Conservation (phyloP, 2,329 filamentous ascomycete genomes). For the Pestalotiopsis sp. region DNA sequence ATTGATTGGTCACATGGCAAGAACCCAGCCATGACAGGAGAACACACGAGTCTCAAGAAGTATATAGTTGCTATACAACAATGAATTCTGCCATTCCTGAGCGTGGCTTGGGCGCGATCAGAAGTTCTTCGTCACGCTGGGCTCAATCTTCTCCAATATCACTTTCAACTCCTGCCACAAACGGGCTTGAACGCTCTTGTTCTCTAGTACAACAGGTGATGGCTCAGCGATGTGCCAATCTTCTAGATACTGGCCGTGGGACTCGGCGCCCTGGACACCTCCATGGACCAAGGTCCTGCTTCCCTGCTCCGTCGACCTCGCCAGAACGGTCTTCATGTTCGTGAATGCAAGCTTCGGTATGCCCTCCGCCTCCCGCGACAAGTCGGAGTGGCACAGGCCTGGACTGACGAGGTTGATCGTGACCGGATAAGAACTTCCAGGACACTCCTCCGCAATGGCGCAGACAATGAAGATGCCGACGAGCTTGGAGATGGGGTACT, state of each 20-base stretch:
- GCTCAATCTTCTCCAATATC: constrained; percentile 41
- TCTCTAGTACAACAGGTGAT: constrained; percentile 39
- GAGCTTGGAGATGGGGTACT: constrained; percentile 32
- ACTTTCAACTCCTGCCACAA: constrained; percentile 43
- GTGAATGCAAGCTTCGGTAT: constrained; percentile 9
- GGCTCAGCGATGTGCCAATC: constrained; percentile 30
- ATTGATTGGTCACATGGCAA: too few species aligned
- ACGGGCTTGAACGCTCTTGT: constrained; percentile 33
- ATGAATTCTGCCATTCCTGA: not conserved
- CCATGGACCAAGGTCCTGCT: constrained; percentile 42
- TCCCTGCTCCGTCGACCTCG: constrained; percentile 46
- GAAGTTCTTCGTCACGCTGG: constrained; percentile 26
- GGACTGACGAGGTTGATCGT: constrained; percentile 53
- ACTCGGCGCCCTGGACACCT: constrained; percentile 36
- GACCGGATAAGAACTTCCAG: constrained; percentile 30
- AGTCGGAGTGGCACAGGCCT: constrained; percentile 49
- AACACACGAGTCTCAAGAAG: too few species aligned
- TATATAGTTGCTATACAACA: too few species aligned
- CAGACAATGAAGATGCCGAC: constrained; percentile 29
- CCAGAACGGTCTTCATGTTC: constrained; percentile 35
- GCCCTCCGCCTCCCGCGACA: constrained; percentile 36
- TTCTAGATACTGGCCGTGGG: constrained; percentile 46
- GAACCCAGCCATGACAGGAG: too few species aligned
- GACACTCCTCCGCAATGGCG: constrained; percentile 17
- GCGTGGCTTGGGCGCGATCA: not conserved